Evolutionary conservation across 2,329 filamentous ascomycete species (phyloP).

Genomic region (Trichoderma citrinoviride): DNA sequence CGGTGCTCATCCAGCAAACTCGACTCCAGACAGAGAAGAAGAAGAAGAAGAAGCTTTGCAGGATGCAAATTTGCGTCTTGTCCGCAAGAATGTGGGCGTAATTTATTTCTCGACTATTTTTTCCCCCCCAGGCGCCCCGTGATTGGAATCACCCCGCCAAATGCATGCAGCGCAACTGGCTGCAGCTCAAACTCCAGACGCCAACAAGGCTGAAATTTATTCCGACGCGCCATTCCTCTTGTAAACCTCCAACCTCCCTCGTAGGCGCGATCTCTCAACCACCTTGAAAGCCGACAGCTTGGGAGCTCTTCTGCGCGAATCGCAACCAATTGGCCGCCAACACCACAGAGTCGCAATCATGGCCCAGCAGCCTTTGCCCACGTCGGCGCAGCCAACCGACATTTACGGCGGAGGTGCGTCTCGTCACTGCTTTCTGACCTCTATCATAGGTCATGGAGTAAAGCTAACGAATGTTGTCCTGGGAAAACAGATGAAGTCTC

Average conservation of each 20-base stretch:
- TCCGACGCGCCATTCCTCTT: constrained; percentile 31
- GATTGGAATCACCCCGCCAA: constrained; percentile 23
- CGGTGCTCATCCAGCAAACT: neutral
- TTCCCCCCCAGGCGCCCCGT: constrained; percentile 11
- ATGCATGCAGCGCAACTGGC: constrained; percentile 21
- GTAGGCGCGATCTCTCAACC: constrained; percentile 29
- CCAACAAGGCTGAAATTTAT: constrained; percentile 35
- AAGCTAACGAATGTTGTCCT: constrained; percentile 23
- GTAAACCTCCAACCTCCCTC: constrained; percentile 10
- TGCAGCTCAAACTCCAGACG: constrained; percentile 16
- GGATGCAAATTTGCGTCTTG: constrained; percentile 15
- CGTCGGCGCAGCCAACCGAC: constrained; percentile 58
- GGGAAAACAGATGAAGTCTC: constrained; percentile 79
- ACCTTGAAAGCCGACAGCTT: neutral
- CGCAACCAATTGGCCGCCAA: constrained; percentile 29
- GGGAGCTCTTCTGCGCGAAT: constrained; percentile 26
- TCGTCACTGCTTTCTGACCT: constrained; percentile 13
- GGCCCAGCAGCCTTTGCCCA: constrained; percentile 55
- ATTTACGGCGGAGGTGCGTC: constrained; percentile 60
- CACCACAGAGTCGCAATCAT: constrained; percentile 36
- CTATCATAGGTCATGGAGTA: constrained; percentile 12
- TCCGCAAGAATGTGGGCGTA: neutral
- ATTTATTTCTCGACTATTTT: constrained; percentile 5
- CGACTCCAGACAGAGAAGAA: neutral
- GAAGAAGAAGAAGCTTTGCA: constrained; percentile 2